These are phyloP conservation scores for Spiraea crenata DNA, from an alignment of 331 rosid genomes.

Conservation along the genomic window DNA sequence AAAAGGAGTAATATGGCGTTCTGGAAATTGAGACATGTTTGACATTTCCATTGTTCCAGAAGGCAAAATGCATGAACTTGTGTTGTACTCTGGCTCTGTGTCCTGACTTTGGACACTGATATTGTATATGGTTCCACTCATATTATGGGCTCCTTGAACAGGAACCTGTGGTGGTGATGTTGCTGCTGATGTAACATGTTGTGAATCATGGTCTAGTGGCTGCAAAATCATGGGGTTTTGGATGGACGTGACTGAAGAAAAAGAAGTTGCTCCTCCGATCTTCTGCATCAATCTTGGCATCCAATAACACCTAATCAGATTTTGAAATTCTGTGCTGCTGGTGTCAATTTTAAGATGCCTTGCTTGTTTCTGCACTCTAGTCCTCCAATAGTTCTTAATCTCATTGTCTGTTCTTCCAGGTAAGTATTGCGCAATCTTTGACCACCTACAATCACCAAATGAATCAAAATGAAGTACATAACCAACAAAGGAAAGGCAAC, in stretches of 20 bases:
- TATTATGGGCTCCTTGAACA: constrained; percentile 24
- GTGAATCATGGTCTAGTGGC: constrained; percentile 24
- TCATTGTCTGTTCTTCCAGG: constrained; percentile 82
- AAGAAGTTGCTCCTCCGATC: constrained; percentile 35
- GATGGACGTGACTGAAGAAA: constrained; percentile 20
- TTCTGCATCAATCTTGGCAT: constrained; percentile 51
- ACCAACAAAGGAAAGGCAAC: background rate
- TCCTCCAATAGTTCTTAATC: constrained; percentile 75
- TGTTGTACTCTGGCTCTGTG: constrained; percentile 32
- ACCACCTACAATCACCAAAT: constrained; percentile 53
- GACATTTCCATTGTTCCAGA: constrained; percentile 35
- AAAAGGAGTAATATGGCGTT: constrained; percentile 22
- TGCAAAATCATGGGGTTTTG: constrained; percentile 30
- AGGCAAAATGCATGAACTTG: constrained; percentile 27
- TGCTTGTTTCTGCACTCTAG: constrained; percentile 65
- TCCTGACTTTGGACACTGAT: constrained; percentile 30
- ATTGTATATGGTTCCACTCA: constrained; percentile 24
- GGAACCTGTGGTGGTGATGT: constrained; percentile 11
- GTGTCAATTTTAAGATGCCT: constrained; percentile 42
- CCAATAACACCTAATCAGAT: constrained; percentile 40
- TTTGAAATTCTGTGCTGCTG: constrained; percentile 35
- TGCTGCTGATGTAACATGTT: constrained; percentile 6
- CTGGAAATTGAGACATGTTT: constrained; percentile 30
- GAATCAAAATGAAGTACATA: constrained; percentile 1
- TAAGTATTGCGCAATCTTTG: constrained; percentile 61